These are phyloP conservation scores for Rusavskia elegans DNA, from an alignment of 495 filamentous ascomycete species.

Conservation along the genomic window DNA sequence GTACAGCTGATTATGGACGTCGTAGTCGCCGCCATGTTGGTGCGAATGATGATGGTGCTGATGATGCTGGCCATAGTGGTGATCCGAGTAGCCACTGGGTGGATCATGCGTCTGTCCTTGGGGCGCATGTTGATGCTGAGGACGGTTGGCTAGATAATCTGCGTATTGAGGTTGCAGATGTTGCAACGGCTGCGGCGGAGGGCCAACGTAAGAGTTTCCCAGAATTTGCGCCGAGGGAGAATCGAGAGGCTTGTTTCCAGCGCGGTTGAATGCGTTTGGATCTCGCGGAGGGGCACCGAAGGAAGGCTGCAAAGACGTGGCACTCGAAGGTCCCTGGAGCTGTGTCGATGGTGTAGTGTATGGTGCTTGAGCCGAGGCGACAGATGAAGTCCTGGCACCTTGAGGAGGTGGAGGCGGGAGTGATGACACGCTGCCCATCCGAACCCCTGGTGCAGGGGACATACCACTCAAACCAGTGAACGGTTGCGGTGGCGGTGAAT, in stretches of 20 bases:
- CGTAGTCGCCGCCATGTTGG: constrained; percentile 32
- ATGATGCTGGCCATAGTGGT: constrained; percentile 32
- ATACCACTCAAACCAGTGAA: constrained; percentile 20
- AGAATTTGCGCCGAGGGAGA: constrained; percentile 14
- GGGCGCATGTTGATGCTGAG: constrained; percentile 13
- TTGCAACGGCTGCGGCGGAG: constrained; percentile 13
- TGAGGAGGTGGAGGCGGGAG: constrained; percentile 21
- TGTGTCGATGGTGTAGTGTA: constrained; percentile 30
- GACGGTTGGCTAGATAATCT: constrained; percentile 16
- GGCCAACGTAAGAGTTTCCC: constrained; percentile 11
- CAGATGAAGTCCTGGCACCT: constrained; percentile 3
- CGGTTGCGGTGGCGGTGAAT: constrained; percentile 25
- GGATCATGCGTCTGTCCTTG: constrained; percentile 10
- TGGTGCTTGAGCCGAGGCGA: constrained; percentile 10
- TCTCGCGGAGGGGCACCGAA: constrained; percentile 14
- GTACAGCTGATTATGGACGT: constrained; percentile 64
- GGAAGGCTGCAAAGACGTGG: constrained; percentile 2
- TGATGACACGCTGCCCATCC: constrained; percentile 15
- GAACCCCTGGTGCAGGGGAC: constrained; percentile 7
- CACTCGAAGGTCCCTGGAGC: constrained; percentile 15
- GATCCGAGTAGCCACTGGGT: constrained; percentile 39
- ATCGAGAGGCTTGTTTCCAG: constrained; percentile 12
- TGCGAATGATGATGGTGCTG: constrained; percentile 12
- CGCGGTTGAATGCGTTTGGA: constrained; percentile 30
- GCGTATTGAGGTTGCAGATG: constrained; percentile 18